Conservation (phyloP, 2,329 filamentous ascomycete species). For the Thielaviopsis punctulata region DNA sequence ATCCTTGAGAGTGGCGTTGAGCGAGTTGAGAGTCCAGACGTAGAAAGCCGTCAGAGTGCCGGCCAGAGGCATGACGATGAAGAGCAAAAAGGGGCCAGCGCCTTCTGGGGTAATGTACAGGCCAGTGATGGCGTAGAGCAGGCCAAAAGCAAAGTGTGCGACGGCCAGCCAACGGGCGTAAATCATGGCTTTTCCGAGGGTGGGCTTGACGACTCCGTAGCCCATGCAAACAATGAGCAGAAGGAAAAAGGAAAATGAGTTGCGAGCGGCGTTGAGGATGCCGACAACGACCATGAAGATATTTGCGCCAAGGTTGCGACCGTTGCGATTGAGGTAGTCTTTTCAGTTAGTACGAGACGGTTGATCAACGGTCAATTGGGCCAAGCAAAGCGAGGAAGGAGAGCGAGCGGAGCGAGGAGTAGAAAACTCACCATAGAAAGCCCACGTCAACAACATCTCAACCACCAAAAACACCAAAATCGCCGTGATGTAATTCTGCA, state of each 20-base stretch:
- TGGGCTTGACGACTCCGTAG: slow-evolving; percentile 92
- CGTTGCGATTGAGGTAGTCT: slow-evolving; percentile 88
- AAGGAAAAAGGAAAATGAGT: slow-evolving; percentile 97
- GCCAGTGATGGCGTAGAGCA: slow-evolving; percentile 82
- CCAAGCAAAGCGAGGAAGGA: background rate
- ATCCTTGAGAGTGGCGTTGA: slow-evolving; percentile 90
- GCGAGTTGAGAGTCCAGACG: slow-evolving; percentile 92
- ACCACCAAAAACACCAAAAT: slow-evolving; percentile 87
- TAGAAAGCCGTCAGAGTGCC: slow-evolving; percentile 92
- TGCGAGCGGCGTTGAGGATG: slow-evolving; percentile 78
- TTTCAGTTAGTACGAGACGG: slow-evolving; percentile 19
- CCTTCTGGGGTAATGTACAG: slow-evolving; percentile 77
- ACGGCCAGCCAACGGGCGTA: slow-evolving; percentile 82
- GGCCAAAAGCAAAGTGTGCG: slow-evolving; percentile 84
- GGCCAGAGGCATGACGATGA: slow-evolving; percentile 83
- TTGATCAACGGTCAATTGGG: background rate
- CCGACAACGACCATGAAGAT: slow-evolving; percentile 82
- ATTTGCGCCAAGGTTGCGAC: slow-evolving; percentile 67
- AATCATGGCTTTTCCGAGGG: slow-evolving; percentile 82
- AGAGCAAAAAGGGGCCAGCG: slow-evolving; percentile 71
- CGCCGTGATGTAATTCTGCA: slow-evolving; percentile 97
- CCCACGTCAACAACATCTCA: slow-evolving; percentile 98
- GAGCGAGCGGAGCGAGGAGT: background rate
- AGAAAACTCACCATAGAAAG: slow-evolving; percentile 58
- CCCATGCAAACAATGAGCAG: slow-evolving; percentile 98